These are phyloP conservation scores for Aaosphaeria pasadenensis DNA, from an alignment of 2,329 filamentous ascomycete genomes.

Conservation along the genomic window DNA sequence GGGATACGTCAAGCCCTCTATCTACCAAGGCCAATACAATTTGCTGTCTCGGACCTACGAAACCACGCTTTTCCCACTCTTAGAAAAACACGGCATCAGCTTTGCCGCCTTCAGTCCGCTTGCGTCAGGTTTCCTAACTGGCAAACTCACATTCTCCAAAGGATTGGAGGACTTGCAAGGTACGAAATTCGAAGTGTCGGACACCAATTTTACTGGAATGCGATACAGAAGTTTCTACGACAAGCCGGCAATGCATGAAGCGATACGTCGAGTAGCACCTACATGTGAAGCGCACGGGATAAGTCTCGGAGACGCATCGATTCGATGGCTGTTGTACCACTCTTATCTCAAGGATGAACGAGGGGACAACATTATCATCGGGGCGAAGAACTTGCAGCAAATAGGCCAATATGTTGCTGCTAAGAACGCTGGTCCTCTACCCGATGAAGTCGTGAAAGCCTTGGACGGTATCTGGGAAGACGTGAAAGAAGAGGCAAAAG, in stretches of 20 bases:
- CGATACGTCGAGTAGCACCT: slow-evolving; percentile 26
- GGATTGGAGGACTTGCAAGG: slow-evolving; percentile 28
- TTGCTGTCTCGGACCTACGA: slow-evolving; percentile 33
- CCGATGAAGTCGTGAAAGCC: slow-evolving; percentile 2
- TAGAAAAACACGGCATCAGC: slow-evolving; percentile 37
- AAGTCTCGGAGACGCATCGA: slow-evolving; percentile 30
- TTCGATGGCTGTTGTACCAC: slow-evolving; percentile 37
- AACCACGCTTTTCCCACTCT: slow-evolving; percentile 34
- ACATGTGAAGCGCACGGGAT: slow-evolving; percentile 30
- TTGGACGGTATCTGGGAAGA: slow-evolving; percentile 5
- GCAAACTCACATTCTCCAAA: slow-evolving; percentile 17
- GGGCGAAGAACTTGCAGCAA: slow-evolving; percentile 15
- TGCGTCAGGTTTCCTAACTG: slow-evolving; percentile 16
- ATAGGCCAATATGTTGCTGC: slow-evolving; percentile 1
- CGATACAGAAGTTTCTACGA: slow-evolving; percentile 30
- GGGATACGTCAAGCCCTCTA: slow-evolving; percentile 25
- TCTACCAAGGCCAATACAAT: slow-evolving; percentile 43
- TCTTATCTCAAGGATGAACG: slow-evolving; percentile 28
- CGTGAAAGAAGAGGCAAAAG: slow-evolving; percentile 5
- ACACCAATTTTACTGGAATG: slow-evolving; percentile 7
- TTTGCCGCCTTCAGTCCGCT: slow-evolving; percentile 35
- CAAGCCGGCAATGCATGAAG: slow-evolving; percentile 22
- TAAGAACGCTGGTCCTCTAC: slow-evolving; percentile 1
- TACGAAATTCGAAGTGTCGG: slow-evolving; percentile 9
- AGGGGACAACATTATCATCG: slow-evolving; percentile 38